These are phyloP conservation scores for Dicorynia guianensis DNA, from an alignment of 306 rosid species.

Conservation along the genomic window DNA sequence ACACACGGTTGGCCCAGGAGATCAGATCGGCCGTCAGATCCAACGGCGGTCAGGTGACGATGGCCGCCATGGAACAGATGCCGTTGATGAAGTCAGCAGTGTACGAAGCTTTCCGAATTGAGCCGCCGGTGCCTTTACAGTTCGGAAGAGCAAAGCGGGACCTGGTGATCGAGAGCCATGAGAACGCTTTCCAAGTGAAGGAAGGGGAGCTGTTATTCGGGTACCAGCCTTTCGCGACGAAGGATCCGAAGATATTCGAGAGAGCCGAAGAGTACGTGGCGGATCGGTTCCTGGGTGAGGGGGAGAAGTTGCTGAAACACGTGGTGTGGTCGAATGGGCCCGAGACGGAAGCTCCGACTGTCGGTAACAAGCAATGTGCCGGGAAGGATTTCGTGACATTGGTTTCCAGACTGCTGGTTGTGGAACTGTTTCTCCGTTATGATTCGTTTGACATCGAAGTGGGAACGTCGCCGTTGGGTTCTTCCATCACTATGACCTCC, in stretches of 20 bases:
- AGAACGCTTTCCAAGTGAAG: constrained; percentile 69
- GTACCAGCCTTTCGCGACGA: constrained; percentile 89
- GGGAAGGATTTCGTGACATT: constrained; percentile 78
- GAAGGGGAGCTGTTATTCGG: constrained; percentile 86
- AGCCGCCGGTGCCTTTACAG: constrained; percentile 84
- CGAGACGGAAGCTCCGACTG: constrained; percentile 65
- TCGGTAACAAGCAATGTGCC: constrained; percentile 78
- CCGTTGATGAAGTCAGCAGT: constrained; percentile 85
- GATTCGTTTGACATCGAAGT: constrained; percentile 75
- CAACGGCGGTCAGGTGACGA: constrained; percentile 70
- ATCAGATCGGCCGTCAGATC: constrained; percentile 62
- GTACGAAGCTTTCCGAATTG: constrained; percentile 77
- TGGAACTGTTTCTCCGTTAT: constrained; percentile 75
- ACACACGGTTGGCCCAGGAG: constrained; percentile 67
- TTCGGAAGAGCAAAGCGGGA: constrained; percentile 80
- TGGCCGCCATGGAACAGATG: constrained; percentile 80
- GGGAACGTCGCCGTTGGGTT: constrained; percentile 53
- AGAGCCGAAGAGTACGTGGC: constrained; percentile 68
- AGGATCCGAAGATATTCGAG: constrained; percentile 77
- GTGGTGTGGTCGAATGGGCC: constrained; percentile 96
- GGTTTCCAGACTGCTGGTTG: constrained; percentile 69
- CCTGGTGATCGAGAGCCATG: constrained; percentile 78
- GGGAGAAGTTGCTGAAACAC: constrained; percentile 71
- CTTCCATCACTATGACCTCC: constrained; percentile 71
- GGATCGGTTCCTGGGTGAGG: constrained; percentile 83